phyloP scores from a whole-genome alignment of 208 protist genomes.

The Endotrypanum monterogeii region DNA sequence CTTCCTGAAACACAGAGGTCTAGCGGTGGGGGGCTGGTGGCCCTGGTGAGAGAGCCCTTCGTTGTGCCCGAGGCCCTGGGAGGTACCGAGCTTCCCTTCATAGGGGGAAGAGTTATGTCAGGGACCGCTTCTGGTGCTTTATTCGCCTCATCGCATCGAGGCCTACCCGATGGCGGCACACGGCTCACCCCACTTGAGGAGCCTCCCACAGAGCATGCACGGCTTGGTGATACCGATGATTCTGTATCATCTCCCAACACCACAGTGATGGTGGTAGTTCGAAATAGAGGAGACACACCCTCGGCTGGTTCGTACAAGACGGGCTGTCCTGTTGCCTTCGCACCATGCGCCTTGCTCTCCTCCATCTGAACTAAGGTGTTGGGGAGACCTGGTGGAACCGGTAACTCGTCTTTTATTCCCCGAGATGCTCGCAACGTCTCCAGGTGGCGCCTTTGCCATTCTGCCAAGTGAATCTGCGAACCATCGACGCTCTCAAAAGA shows the following conservation, averaged over 20 bases:
- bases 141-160: neutral
- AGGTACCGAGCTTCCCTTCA: neutral
- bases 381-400: slow-evolving; percentile 6
- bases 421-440: slow-evolving; percentile 5
- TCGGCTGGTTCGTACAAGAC: neutral
- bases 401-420: neutral
- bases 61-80: neutral
- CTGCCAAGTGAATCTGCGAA: neutral
- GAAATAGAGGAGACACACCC: neutral
- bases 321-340: neutral
- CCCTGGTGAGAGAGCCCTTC: neutral
- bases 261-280: neutral
- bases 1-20: neutral
- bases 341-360: slow-evolving; percentile 13
- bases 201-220: neutral
- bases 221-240: neutral
- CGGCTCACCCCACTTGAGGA: neutral
- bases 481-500: neutral
- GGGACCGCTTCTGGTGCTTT: neutral
- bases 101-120: neutral
- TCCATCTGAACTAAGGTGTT: slow-evolving; percentile 16
- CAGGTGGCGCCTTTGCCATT: slow-evolving; percentile 14
- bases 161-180: too few species aligned
- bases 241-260: neutral
- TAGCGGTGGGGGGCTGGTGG: neutral